Evolutionary conservation across 345 rosid genomes (phyloP).

Genomic region (Viola odorata): DNA sequence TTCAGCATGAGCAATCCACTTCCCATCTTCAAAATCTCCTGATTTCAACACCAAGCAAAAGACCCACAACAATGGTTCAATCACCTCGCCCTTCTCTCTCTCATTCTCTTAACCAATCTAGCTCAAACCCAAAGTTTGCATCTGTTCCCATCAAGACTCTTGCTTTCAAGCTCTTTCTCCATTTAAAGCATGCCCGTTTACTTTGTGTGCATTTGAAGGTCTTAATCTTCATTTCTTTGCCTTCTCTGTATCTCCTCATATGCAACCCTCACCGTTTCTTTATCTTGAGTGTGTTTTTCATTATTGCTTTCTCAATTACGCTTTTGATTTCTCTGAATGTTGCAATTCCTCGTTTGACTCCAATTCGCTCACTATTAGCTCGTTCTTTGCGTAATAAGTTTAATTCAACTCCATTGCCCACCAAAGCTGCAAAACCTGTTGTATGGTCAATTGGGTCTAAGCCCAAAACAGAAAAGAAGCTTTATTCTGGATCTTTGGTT

Average conservation of each 20-base stretch:
- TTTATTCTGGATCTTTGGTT: constrained; percentile 62
- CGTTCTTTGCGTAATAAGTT: constrained; percentile 51
- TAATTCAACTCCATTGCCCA: constrained; percentile 24
- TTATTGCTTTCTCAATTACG: constrained; percentile 34
- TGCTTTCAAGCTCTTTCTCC: constrained; percentile 34
- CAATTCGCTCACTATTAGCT: constrained; percentile 49
- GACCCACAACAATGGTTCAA: constrained; percentile 39
- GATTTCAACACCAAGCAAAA: constrained; percentile 42
- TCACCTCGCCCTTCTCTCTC: constrained; percentile 25
- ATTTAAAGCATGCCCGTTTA: constrained; percentile 47
- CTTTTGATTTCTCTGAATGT: constrained; percentile 44
- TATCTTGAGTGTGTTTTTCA: constrained; percentile 29
- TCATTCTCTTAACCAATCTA: constrained; percentile 16
- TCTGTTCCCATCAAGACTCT: constrained; percentile 25
- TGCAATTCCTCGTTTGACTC: constrained; percentile 57
- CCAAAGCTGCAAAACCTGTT: constrained; percentile 42
- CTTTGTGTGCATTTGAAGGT: constrained; percentile 49
- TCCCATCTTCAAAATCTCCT: constrained; percentile 10
- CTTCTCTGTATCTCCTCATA: constrained; percentile 39
- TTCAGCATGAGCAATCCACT: constrained; percentile 23
- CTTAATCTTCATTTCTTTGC: constrained; percentile 44
- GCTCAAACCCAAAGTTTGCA: constrained; percentile 6
- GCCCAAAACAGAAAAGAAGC: constrained; percentile 44
- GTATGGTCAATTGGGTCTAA: constrained; percentile 84
- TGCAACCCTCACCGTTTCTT: constrained; percentile 30